These are phyloP conservation scores for Vicia faba DNA, from an alignment of 306 rosid species.

Conservation along the genomic window DNA sequence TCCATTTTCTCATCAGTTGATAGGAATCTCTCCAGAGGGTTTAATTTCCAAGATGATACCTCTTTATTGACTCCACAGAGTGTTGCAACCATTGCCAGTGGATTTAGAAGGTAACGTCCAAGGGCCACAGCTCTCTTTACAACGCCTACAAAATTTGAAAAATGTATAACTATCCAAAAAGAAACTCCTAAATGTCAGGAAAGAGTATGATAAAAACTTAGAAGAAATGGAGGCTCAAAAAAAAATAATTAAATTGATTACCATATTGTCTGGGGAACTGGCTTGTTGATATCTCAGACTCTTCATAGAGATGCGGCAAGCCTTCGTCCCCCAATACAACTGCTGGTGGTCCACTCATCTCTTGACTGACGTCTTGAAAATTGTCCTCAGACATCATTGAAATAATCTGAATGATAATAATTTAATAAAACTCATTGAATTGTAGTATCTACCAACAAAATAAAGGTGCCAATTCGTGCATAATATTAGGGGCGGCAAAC, in stretches of 20 bases:
- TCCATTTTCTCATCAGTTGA: constrained; percentile 49
- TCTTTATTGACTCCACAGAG: constrained; percentile 50
- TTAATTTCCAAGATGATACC: constrained; percentile 48
- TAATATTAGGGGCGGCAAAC: too few relatives aligned
- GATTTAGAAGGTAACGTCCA: constrained; percentile 55
- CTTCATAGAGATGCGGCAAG: constrained; percentile 50
- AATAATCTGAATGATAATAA: constrained; percentile 41
- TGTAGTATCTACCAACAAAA: constrained; percentile 15
- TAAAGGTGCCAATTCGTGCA: constrained; percentile 3
- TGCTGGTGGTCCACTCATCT: constrained; percentile 32
- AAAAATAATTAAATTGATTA: constrained; percentile 26
- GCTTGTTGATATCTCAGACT: constrained; percentile 45
- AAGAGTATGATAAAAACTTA: neutral
- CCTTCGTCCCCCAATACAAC: constrained; percentile 49
- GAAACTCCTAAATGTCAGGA: neutral
- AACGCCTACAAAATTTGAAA: constrained; percentile 42
- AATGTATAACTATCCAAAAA: constrained; percentile 8
- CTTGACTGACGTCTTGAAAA: constrained; percentile 31
- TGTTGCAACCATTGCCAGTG: constrained; percentile 59
- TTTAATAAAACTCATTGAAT: constrained; percentile 16
- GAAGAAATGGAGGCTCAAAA: constrained; percentile 8
- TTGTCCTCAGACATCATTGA: constrained; percentile 42
- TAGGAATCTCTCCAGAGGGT: constrained; percentile 41
- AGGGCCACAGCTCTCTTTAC: constrained; percentile 60
- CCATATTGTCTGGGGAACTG: constrained; percentile 50